Conservation (phyloP, 768 basidiomycete species). For the Hypholoma sublateritium region DNA sequence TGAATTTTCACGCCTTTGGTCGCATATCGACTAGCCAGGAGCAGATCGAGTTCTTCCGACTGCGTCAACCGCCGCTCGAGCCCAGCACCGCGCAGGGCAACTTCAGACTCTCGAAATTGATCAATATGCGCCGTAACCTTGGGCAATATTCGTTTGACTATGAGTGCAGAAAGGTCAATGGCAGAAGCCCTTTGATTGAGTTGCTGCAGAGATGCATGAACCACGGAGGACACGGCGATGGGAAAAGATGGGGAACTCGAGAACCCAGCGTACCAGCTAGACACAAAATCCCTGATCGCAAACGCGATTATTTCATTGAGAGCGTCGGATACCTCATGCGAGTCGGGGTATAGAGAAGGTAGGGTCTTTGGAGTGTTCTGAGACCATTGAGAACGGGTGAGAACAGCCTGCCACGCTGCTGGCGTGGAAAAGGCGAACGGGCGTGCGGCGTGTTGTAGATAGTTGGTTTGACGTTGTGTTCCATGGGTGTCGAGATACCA, state of each 20-base stretch:
- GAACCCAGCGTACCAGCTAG: slow-evolving; percentile 85
- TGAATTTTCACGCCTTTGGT: slow-evolving; percentile 71
- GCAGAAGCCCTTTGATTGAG: slow-evolving; percentile 53
- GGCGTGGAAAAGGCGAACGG: slow-evolving; percentile 88
- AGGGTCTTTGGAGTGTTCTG: slow-evolving; percentile 67
- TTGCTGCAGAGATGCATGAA: slow-evolving; percentile 65
- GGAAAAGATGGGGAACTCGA: slow-evolving; percentile 91
- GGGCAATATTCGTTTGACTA: slow-evolving; percentile 87
- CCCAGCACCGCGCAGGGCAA: slow-evolving; percentile 79
- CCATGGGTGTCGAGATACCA: slow-evolving; percentile 54
- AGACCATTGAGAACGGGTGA: slow-evolving; percentile 90
- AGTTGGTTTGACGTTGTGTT: slow-evolving; percentile 25
- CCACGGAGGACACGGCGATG: slow-evolving; percentile 70
- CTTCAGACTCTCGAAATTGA: slow-evolving; percentile 87
- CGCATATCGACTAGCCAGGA: slow-evolving; percentile 82
- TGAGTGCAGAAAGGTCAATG: slow-evolving; percentile 71
- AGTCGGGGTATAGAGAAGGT: slow-evolving; percentile 63
- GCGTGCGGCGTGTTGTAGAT: slow-evolving; percentile 57
- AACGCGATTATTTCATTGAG: slow-evolving; percentile 81
- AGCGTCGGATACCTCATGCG: slow-evolving; percentile 64
- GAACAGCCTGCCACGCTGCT: slow-evolving; percentile 91
- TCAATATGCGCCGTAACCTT: slow-evolving; percentile 87
- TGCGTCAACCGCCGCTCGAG: slow-evolving; percentile 82
- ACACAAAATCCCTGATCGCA: slow-evolving; percentile 83
- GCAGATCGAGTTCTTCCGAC: slow-evolving; percentile 85